phyloP scores from a whole-genome alignment of 2,329 filamentous ascomycete genomes.

The Pleomassaria siparia region DNA sequence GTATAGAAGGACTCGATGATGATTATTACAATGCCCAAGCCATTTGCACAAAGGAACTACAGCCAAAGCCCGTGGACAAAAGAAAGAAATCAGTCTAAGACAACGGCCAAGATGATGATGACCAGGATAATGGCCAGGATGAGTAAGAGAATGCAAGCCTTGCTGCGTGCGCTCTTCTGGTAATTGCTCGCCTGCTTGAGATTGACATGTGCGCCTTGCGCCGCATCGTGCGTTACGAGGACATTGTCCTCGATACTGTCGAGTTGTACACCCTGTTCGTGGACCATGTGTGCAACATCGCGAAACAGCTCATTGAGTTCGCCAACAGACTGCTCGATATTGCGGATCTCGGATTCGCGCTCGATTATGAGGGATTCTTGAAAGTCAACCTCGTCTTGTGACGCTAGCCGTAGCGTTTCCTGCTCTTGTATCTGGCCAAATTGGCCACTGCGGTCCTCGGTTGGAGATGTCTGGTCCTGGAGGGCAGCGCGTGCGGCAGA shows the following conservation, averaged over 20 bases:
- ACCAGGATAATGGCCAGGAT: constrained; percentile 87
- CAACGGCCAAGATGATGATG: constrained; percentile 84
- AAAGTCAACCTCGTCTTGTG: constrained; percentile 95
- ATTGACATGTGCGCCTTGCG: constrained; percentile 81
- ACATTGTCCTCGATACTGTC: constrained; percentile 89
- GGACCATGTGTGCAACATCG: constrained; percentile 96
- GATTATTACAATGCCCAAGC: constrained; percentile 15
- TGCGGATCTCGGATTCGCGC: constrained; percentile 93
- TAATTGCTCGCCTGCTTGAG: constrained; percentile 83
- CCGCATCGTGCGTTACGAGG: constrained; percentile 77
- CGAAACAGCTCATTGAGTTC: constrained; percentile 96
- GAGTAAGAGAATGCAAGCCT: constrained; percentile 87
- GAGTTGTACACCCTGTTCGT: constrained; percentile 86
- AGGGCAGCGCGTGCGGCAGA: constrained; percentile 79
- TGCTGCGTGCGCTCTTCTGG: constrained; percentile 93
- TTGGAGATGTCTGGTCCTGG: constrained; percentile 56
- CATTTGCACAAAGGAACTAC: constrained; percentile 10
- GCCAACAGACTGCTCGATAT: constrained; percentile 94
- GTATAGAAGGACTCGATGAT: constrained; percentile 3
- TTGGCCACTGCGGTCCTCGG: constrained; percentile 44
- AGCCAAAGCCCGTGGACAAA: constrained; percentile 1
- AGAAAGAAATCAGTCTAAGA: constrained; percentile 63
- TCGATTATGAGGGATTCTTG: constrained; percentile 95
- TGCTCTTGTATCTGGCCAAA: constrained; percentile 65
- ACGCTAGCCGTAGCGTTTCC: constrained; percentile 77